Evolutionary conservation across 257 asterid genomes (phyloP).

Genomic region (Solanum acaule): DNA sequence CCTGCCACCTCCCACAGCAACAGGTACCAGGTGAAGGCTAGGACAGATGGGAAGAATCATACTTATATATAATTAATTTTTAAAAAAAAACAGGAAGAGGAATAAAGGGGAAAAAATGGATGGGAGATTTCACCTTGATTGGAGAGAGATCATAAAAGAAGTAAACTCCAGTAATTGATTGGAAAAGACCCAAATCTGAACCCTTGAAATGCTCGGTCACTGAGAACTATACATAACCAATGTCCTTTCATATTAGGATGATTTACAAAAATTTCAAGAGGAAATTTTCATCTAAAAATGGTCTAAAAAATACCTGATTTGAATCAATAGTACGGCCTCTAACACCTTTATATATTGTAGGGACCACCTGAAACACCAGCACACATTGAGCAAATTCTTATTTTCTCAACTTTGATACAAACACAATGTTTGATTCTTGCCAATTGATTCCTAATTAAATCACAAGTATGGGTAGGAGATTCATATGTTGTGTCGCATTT

Average conservation of each 20-base stretch:
- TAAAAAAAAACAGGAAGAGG: not conserved
- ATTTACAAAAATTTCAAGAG: not conserved
- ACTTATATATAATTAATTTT: not conserved
- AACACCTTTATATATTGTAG: constrained; percentile 65
- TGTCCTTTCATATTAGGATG: not conserved
- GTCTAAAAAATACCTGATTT: constrained; percentile 58
- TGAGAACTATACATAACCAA: constrained; percentile 66
- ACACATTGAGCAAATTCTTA: not conserved
- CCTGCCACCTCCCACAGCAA: not conserved
- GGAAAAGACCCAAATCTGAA: constrained; percentile 45
- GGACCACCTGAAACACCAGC: constrained; percentile 80
- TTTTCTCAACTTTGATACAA: constrained; percentile 1
- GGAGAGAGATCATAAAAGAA: constrained; percentile 96
- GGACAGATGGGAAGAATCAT: not conserved
- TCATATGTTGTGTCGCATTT: not conserved
- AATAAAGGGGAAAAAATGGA: not conserved
- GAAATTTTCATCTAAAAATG: not conserved
- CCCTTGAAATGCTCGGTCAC: constrained; percentile 87
- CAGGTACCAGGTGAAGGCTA: not conserved
- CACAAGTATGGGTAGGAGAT: not conserved
- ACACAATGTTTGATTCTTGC: not conserved
- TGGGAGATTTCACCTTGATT: constrained; percentile 51
- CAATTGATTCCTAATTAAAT: not conserved
- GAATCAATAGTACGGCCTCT: constrained; percentile 73
- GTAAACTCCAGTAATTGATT: constrained; percentile 80